Percentiles rank a stretch among this genome's conserved stretches.
Conservation (phyloP, 192 early-diverging fungal genomes). For the Backusella luteola region DNA sequence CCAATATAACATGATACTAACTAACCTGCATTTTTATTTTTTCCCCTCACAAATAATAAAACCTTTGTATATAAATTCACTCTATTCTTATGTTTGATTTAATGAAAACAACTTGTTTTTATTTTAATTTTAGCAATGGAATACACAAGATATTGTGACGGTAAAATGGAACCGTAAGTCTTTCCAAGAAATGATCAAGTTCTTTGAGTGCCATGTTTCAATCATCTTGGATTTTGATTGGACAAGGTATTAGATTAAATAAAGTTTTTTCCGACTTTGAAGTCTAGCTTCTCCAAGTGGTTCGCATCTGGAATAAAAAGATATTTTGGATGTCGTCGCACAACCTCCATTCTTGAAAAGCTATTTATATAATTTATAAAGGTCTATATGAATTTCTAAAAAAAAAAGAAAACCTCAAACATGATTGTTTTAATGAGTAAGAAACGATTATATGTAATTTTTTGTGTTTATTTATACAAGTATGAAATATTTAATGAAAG, state of each 20-base stretch:
- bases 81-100: neutral
- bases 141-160: neutral
- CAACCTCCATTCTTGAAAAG: neutral
- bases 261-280: neutral
- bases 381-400: neutral
- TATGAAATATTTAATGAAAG: neutral
- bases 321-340: neutral
- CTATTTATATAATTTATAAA: neutral
- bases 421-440: neutral
- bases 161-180: neutral
- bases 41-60: too few species aligned
- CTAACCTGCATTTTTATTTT: too few species aligned
- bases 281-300: neutral
- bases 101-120: neutral
- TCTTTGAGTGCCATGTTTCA: neutral
- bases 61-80: too few species aligned
- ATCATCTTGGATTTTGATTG: neutral
- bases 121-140: neutral
- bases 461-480: constrained; percentile 9
- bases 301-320: neutral
- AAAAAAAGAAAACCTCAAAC: neutral
- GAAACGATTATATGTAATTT: neutral
- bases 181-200: neutral
- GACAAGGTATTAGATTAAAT: neutral
- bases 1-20: too few species aligned